Percentiles rank a stretch among this genome's conserved stretches.
phyloP scores from a whole-genome alignment of 2,329 filamentous ascomycete genomes.

The Ceratocystis eucalypticola region DNA sequence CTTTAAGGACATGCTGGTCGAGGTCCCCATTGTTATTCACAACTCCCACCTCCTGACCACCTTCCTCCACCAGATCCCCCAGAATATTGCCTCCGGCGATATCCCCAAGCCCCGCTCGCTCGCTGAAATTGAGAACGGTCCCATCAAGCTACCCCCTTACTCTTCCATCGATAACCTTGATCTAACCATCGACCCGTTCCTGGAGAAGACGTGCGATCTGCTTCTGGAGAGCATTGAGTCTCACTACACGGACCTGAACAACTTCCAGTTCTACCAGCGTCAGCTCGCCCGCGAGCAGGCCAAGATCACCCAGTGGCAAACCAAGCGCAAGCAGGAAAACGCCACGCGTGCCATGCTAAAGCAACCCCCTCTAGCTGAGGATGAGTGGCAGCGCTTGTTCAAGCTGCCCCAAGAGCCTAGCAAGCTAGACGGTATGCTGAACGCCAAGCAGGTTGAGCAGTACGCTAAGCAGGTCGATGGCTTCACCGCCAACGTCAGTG shows the following conservation, averaged over 20 bases:
- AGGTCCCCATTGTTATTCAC: constrained; percentile 80
- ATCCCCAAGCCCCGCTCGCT: constrained; percentile 67
- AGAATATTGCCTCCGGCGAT: constrained; percentile 40
- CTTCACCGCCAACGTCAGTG: constrained; percentile 78
- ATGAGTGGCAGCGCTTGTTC: constrained; percentile 96
- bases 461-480: constrained; percentile 95
- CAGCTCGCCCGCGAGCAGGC: constrained; percentile 85
- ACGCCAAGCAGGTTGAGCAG: constrained; percentile 92
- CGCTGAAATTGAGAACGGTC: constrained; percentile 57
- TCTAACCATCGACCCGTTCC: constrained; percentile 88
- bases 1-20: constrained; percentile 85
- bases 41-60: constrained; percentile 95
- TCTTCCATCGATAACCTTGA: constrained; percentile 85
- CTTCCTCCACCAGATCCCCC: constrained; percentile 83
- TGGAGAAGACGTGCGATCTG: constrained; percentile 95
- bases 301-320: constrained; percentile 94
- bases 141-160: constrained; percentile 52
- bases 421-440: constrained; percentile 83
- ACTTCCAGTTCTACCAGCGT: constrained; percentile 93
- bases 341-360: constrained; percentile 71
- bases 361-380: constrained; percentile 78
- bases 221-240: constrained; percentile 93
- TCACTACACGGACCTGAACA: constrained; percentile 97
- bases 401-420: constrained; percentile 94
- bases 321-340: constrained; percentile 95